Evolutionary conservation across 2,329 filamentous ascomycete genomes (phyloP).

Genomic region (Dactylellina sp.): DNA sequence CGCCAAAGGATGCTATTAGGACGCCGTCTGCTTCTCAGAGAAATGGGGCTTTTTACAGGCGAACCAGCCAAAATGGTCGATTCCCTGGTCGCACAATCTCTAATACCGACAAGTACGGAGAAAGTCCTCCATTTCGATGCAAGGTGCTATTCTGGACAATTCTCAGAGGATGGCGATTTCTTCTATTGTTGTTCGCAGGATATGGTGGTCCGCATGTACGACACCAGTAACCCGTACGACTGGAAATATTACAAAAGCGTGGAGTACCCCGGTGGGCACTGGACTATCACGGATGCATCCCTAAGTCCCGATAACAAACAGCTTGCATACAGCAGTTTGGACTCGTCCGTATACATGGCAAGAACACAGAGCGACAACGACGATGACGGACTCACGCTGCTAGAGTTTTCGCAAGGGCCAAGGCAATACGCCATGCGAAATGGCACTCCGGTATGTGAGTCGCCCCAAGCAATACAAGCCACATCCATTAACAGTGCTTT

Average conservation of each 20-base stretch:
- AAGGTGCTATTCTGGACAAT: conserved; percentile 93
- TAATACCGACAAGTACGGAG: conserved; percentile 68
- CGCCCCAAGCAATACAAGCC: conserved; percentile 57
- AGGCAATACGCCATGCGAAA: conserved; percentile 58
- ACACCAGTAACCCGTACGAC: conserved; percentile 92
- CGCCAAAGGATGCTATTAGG: conserved; percentile 73
- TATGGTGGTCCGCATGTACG: conserved; percentile 95
- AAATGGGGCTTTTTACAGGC: conserved; percentile 76
- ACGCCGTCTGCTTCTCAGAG: conserved; percentile 78
- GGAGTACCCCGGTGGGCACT: conserved; percentile 84
- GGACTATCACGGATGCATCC: conserved; percentile 95
- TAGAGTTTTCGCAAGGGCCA: conserved; percentile 59
- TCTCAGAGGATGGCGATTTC: conserved; percentile 96
- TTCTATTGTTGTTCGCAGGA: conserved; percentile 94
- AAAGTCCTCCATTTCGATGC: conserved; percentile 88
- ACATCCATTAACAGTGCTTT: conserved; percentile 59
- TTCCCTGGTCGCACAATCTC: conserved; percentile 37
- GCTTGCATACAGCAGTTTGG: conserved; percentile 90
- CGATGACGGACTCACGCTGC: conserved; percentile 62
- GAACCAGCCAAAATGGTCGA: conserved; percentile 68
- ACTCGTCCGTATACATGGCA: conserved; percentile 84
- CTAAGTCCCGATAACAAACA: conserved; percentile 91
- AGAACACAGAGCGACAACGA: conserved; percentile 77
- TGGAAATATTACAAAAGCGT: conserved; percentile 97
- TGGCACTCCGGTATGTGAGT: conserved; percentile 65